Conservation (phyloP, 768 basidiomycete species). For the Crucibulum laeve region DNA sequence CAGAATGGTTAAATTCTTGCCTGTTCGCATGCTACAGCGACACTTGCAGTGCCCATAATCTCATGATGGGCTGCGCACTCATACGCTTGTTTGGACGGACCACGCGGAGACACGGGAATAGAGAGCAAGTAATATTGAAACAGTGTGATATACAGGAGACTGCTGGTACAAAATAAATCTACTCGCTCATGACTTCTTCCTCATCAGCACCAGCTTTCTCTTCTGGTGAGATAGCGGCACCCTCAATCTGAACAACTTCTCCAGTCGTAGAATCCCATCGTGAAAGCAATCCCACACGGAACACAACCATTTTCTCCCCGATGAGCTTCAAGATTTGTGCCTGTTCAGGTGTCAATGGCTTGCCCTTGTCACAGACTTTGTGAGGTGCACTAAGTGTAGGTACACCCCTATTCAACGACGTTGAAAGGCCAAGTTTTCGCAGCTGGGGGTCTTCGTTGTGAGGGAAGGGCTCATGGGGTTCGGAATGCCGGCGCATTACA, state of each 20-base stretch:
- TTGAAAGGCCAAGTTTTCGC: slow-evolving; percentile 84
- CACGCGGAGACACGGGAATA: no score
- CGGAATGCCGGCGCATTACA: slow-evolving; percentile 74
- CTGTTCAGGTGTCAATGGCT: slow-evolving; percentile 78
- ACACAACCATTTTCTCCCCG: slow-evolving; percentile 84
- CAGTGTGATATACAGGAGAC: slow-evolving; percentile 15
- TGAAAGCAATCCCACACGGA: slow-evolving; percentile 66
- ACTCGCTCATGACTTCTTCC: slow-evolving; percentile 48
- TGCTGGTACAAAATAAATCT: slow-evolving; percentile 16
- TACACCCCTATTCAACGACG: slow-evolving; percentile 81
- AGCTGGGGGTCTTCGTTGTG: slow-evolving; percentile 98
- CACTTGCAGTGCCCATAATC: not conserved
- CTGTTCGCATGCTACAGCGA: not conserved
- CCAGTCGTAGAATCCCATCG: slow-evolving; percentile 71
- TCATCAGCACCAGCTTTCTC: slow-evolving; percentile 28
- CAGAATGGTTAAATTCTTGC: not conserved
- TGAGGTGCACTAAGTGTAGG: slow-evolving; percentile 81
- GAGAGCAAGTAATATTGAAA: slow-evolving; percentile 1
- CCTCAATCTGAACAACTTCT: slow-evolving; percentile 57
- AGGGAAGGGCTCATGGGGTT: slow-evolving; percentile 86
- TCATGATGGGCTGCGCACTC: no score
- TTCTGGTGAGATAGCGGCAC: slow-evolving; percentile 33
- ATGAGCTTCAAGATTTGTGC: slow-evolving; percentile 90
- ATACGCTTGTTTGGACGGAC: no score
- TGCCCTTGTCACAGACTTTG: slow-evolving; percentile 79